phyloP scores from a whole-genome alignment of 441 rosid species.

The Erodium moschatum region DNA sequence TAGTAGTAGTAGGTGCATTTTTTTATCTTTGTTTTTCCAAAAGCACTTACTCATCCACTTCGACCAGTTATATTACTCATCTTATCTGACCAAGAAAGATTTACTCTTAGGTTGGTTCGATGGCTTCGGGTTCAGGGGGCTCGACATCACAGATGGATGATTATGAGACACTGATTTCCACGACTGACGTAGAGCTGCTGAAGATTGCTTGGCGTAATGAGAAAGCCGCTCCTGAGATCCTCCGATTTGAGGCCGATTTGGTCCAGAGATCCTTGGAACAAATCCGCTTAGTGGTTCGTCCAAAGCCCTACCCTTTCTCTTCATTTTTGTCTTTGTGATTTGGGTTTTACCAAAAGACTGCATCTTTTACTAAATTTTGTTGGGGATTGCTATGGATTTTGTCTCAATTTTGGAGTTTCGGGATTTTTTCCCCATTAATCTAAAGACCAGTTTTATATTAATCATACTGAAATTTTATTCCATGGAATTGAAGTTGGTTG shows the following conservation, averaged over 20 bases:
- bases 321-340: background rate
- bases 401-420: too few relatives aligned
- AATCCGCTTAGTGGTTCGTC: conserved; percentile 22
- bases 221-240: conserved; percentile 30
- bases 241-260: conserved; percentile 21
- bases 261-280: conserved; percentile 19
- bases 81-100: too few relatives aligned
- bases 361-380: background rate
- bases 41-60: too few relatives aligned
- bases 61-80: too few relatives aligned
- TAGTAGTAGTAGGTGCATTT: too few relatives aligned
- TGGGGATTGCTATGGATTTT: background rate
- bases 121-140: background rate
- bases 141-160: conserved; percentile 13
- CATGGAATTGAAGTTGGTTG: background rate
- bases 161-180: conserved; percentile 16
- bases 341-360: background rate
- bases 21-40: too few relatives aligned
- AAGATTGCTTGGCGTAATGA: conserved; percentile 25
- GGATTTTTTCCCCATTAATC: too few relatives aligned
- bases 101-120: background rate
- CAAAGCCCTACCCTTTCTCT: conserved; percentile 17
- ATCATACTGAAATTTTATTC: background rate
- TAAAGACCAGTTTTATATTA: background rate
- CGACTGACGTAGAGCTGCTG: conserved; percentile 23